These are phyloP conservation scores for Crucihimalaya himalaica DNA, from an alignment of 345 rosid genomes.

Conservation along the genomic window DNA sequence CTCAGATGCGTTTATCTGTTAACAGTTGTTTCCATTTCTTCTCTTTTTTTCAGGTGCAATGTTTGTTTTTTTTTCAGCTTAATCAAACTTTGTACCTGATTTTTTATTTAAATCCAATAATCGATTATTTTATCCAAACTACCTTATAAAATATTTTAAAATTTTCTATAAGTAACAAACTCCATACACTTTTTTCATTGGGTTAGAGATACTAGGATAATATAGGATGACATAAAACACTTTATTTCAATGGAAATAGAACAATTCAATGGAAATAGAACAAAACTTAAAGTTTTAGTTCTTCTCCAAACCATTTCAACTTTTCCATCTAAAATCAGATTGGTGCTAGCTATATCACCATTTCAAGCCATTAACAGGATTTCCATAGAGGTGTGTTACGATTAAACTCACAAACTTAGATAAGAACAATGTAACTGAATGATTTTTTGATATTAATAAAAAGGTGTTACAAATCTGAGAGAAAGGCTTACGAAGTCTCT, in stretches of 20 bases:
- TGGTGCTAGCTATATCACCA: neutral
- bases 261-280: neutral
- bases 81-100: neutral
- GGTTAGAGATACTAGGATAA: neutral
- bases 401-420: no score
- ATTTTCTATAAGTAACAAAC: no score
- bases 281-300: neutral
- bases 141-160: neutral
- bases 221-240: neutral
- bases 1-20: constrained; percentile 40
- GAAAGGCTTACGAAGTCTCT: no score
- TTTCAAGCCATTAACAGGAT: neutral
- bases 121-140: neutral
- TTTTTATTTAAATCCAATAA: neutral
- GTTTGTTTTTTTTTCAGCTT: neutral
- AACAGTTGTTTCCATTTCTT: constrained; percentile 18
- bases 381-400: no score
- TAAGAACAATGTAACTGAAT: no score
- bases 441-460: no score
- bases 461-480: no score
- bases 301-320: neutral
- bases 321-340: neutral
- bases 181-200: no score
- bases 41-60: neutral
- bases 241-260: no score